Evolutionary conservation across 768 basidiomycete genomes (phyloP), one percentile per base, ranked within the genome.

Genomic region (Clitopilus hobsonii): DNA sequence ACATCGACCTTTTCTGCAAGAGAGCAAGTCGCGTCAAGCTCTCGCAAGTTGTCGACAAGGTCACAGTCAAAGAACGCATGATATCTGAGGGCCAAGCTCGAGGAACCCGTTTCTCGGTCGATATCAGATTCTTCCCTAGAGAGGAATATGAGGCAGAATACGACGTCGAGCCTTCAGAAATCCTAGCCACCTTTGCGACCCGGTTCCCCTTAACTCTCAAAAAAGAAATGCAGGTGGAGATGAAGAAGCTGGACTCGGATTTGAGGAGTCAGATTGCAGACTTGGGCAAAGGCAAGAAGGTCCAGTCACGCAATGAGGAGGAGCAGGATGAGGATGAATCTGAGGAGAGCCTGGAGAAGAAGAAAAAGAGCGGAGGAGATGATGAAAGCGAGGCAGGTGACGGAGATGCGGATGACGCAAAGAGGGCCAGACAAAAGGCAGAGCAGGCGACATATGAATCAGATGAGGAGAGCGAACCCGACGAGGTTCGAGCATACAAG

Each of bases 141-240:
- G 80, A 82, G 45, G 95, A 98, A 66, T 98, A 94, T 66, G 68
- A 74, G 51, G 74, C 83, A 32, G 94, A 96, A 70, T 91, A 97
- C 71, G 84, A 89, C 60, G 78, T 95, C 47, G 78, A 78, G 30
- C 78, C 85, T 1, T 62, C 72, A 16, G 89, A 95, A 63, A 84
- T 98, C 54, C 77, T 96, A 49, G 72, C 79, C 8, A 78, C 80
- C 16, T 86, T 98, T 58, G 80, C 79, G 7, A 74, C 78, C 56
- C 86, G 81, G 56, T 97, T 98, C 72, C 89, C 94, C 7, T 71
- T 82, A 11, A 80, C 77, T 41, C 74, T 99, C 63, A 92, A 89
- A 72, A 91, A 86, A 68, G 94, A 98, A 70, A 88, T 98, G 61
- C 72, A 83, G 54, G 69, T 75, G 11, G 96, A 98, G 73, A 82